Evolutionary conservation across 139 green algal species (phyloP).

Genomic region (Chlorella sp.): DNA sequence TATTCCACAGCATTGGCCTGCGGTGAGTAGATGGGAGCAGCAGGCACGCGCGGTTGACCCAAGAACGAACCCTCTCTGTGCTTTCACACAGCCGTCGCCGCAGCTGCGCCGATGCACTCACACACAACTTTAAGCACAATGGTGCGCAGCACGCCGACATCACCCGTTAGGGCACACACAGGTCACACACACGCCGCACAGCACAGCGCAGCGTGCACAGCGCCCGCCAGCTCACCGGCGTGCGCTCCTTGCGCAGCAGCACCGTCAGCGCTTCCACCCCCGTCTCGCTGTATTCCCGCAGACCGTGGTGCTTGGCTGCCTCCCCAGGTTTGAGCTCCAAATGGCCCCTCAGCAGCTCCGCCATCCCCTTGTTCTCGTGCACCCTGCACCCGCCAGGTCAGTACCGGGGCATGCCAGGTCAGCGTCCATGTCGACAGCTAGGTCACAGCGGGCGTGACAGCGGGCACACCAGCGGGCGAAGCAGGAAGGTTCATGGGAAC

Average conservation of each 20-base stretch:
- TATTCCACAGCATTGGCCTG: constrained; percentile 42
- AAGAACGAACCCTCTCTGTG: not conserved
- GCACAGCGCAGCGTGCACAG: not conserved
- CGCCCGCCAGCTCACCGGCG: constrained; percentile 21
- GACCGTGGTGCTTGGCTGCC: constrained; percentile 17
- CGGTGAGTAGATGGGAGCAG: not conserved
- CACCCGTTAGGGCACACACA: not conserved
- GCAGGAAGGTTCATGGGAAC: too few relatives aligned
- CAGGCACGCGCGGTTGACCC: not conserved
- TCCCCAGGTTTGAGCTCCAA: constrained; percentile 21
- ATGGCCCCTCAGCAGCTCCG: constrained; percentile 25
- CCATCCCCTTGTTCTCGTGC: constrained; percentile 23
- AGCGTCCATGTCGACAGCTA: not conserved
- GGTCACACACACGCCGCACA: not conserved
- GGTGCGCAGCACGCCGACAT: not conserved
- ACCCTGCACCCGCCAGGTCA: not conserved
- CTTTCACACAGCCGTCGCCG: not conserved
- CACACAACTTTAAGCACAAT: not conserved
- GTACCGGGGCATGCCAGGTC: too few relatives aligned
- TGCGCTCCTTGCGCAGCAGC: constrained; percentile 40
- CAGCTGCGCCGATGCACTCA: not conserved
- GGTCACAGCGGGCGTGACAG: too few relatives aligned
- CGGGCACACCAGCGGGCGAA: not conserved
- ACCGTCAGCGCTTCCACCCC: constrained; percentile 14
- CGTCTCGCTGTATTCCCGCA: constrained; percentile 22